phyloP scores from a whole-genome alignment of 139 green algal genomes.

The Tetraselmis chui region DNA sequence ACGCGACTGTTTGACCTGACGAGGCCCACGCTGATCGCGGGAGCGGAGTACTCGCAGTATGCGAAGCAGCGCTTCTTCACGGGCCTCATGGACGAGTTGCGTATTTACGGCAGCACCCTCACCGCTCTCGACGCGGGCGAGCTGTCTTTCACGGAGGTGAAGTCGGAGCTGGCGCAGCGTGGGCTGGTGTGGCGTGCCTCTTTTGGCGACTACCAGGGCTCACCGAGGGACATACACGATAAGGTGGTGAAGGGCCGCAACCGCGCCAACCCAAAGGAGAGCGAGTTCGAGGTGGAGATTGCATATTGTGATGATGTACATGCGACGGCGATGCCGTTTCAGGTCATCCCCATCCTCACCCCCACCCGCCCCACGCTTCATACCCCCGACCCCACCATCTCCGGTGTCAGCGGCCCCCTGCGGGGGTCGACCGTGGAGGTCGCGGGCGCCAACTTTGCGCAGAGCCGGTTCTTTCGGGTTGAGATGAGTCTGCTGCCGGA shows the following conservation, averaged over 20 bases:
- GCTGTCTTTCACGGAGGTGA: conserved; percentile 11
- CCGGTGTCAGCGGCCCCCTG: background rate
- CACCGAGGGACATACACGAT: background rate
- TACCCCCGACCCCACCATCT: conserved; percentile 5
- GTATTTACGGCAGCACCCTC: conserved; percentile 11
- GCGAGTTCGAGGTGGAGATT: background rate
- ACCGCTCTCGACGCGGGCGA: background rate
- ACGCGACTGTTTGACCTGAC: conserved; percentile 11
- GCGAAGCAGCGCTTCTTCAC: conserved; percentile 8
- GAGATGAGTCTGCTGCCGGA: background rate
- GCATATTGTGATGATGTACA: conserved; percentile 8
- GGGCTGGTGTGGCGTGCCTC: background rate
- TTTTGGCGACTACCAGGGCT: conserved; percentile 4
- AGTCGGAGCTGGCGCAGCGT: background rate
- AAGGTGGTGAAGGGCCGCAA: background rate
- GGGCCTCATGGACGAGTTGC: conserved; percentile 15
- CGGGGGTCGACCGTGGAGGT: conserved; percentile 5
- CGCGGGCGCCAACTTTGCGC: conserved; percentile 13
- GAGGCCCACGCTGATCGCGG: conserved; percentile 6
- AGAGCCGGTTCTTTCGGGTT: conserved; percentile 6
- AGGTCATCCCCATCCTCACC: background rate
- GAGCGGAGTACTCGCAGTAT: conserved; percentile 14
- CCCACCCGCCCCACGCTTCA: background rate
- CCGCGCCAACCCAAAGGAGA: background rate
- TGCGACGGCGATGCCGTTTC: conserved; percentile 13